Conservation (phyloP, 1,284 basidiomycete genomes). For the Puccinia hordei region DNA sequence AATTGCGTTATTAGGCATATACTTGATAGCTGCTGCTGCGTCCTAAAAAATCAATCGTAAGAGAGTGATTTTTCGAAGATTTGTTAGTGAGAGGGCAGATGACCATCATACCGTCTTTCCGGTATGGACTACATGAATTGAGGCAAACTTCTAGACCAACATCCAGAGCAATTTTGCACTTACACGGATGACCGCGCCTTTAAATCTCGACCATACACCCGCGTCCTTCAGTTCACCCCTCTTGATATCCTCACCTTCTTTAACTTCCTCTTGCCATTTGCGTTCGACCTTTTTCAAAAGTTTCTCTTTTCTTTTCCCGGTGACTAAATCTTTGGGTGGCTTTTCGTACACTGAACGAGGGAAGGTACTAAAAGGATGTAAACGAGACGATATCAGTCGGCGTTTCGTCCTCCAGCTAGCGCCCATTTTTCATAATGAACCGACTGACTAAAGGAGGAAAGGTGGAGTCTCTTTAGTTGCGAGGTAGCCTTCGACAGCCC, state of each 20-base stretch:
- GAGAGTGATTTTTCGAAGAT: no score
- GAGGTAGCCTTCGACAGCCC: slow-evolving; percentile 6
- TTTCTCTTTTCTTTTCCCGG: slow-evolving; percentile 39
- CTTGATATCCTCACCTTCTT: slow-evolving; percentile 47
- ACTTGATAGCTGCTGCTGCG: slow-evolving; percentile 38
- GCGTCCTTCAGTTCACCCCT: slow-evolving; percentile 25
- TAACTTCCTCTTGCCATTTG: slow-evolving; percentile 49
- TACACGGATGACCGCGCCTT: slow-evolving; percentile 36
- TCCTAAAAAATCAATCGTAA: background rate
- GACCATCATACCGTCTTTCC: background rate
- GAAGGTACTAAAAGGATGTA: slow-evolving; percentile 17
- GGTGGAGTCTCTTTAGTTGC: slow-evolving; percentile 36
- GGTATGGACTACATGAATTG: background rate
- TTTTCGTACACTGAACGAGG: slow-evolving; percentile 43
- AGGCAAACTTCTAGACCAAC: no score
- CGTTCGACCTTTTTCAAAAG: slow-evolving; percentile 43
- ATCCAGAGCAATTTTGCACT: background rate
- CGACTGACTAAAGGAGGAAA: slow-evolving; percentile 42
- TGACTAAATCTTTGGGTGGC: slow-evolving; percentile 23
- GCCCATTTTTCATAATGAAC: background rate
- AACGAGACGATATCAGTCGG: background rate
- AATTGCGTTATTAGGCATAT: slow-evolving; percentile 26
- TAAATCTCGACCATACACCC: slow-evolving; percentile 28
- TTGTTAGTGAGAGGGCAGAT: no score
- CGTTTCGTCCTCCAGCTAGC: background rate